A percentile compares a stretch with the other conserved stretches of the same genome.
These are phyloP conservation scores for Pleurotus eryngii DNA, from an alignment of 768 basidiomycete genomes.

Conservation along the genomic window DNA sequence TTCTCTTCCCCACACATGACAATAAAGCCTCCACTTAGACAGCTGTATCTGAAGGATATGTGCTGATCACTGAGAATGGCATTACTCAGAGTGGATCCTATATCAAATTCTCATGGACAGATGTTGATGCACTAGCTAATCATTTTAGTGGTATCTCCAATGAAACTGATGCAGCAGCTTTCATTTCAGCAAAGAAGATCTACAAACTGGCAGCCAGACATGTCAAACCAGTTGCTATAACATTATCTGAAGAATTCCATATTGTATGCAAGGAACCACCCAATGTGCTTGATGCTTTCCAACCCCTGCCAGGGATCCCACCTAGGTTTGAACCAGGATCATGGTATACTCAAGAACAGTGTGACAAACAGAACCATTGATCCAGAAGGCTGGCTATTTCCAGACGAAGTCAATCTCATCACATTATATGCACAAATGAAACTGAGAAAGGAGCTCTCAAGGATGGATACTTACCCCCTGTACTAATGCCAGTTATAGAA, in stretches of 20 bases:
- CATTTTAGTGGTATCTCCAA: not conserved
- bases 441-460: not conserved
- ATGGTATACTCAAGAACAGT: slow-evolving; percentile 20
- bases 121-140: no score
- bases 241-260: slow-evolving; percentile 27
- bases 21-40: no score
- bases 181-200: slow-evolving; percentile 6
- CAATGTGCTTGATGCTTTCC: slow-evolving; percentile 27
- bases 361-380: slow-evolving; percentile 21
- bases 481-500: slow-evolving; percentile 26
- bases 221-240: slow-evolving; percentile 28
- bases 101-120: no score
- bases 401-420: slow-evolving; percentile 31
- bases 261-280: slow-evolving; percentile 24
- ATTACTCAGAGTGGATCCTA: no score
- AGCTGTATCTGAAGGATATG: no score
- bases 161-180: not conserved
- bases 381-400: slow-evolving; percentile 25
- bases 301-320: slow-evolving; percentile 20
- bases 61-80: no score
- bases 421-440: no score
- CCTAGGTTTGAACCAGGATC: slow-evolving; percentile 27
- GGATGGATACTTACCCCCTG: slow-evolving; percentile 19
- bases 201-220: slow-evolving; percentile 30
- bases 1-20: no score